phyloP scores from a whole-genome alignment of 352 stramenopile genomes.

The Phytophthora parvispora region DNA sequence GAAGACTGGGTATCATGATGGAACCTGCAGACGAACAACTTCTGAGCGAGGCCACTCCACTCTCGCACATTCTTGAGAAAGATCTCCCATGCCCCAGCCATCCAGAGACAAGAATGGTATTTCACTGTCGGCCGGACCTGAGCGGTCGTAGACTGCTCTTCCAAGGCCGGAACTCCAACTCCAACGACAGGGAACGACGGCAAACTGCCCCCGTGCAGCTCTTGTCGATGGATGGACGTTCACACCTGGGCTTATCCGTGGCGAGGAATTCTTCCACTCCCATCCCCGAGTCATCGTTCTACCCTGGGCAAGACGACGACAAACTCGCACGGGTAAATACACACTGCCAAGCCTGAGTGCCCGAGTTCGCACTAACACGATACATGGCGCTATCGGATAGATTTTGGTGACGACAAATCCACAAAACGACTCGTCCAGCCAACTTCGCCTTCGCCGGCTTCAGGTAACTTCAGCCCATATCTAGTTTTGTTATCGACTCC shows the following conservation, averaged over 20 bases:
- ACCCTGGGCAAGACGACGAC: conserved; percentile 15
- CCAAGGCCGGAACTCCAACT: conserved; percentile 26
- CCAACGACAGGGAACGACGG: neutral
- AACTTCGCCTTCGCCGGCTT: conserved; percentile 44
- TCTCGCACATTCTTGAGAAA: conserved; percentile 15
- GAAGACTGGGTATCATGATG: conserved; percentile 39
- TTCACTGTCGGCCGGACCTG: conserved; percentile 59
- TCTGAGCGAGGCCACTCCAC: conserved; percentile 13
- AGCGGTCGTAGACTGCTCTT: conserved; percentile 52
- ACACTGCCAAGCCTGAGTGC: too few relatives aligned
- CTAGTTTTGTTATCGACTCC: too few relatives aligned
- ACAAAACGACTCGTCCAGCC: conserved; percentile 38
- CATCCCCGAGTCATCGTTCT: neutral
- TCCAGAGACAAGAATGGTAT: conserved; percentile 48
- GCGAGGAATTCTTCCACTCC: neutral
- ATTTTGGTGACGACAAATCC: conserved; percentile 60
- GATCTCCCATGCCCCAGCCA: conserved; percentile 1
- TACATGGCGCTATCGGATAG: neutral
- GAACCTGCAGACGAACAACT: conserved; percentile 37
- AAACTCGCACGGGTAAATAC: conserved; percentile 23
- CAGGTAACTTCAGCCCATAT: conserved; percentile 41
- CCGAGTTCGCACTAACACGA: neutral
- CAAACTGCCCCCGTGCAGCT: conserved; percentile 55
- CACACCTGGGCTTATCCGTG: conserved; percentile 51
- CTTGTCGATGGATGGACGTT: conserved; percentile 51